These are phyloP conservation scores for Curvularia sp. DNA, from an alignment of 2,329 filamentous ascomycete genomes.

Conservation along the genomic window DNA sequence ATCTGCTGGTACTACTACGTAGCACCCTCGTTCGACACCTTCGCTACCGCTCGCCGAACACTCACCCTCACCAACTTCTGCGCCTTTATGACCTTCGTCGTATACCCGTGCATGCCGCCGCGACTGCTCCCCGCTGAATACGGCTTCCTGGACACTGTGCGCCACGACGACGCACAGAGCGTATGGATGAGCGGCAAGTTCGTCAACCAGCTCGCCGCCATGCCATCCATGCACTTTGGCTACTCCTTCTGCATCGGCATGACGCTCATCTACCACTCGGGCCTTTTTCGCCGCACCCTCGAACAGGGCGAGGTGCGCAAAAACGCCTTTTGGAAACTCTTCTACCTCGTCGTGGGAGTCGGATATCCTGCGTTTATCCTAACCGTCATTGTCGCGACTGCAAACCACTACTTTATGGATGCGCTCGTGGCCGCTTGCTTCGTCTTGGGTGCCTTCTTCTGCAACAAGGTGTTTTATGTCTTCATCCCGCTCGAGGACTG, in stretches of 20 bases:
- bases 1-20: slow-evolving; percentile 70
- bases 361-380: slow-evolving; percentile 63
- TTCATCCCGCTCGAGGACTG: slow-evolving; percentile 62
- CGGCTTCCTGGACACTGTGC: slow-evolving; percentile 58
- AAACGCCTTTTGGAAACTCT: slow-evolving; percentile 51
- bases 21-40: slow-evolving; percentile 59
- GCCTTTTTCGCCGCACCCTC: slow-evolving; percentile 54
- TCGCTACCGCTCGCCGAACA: slow-evolving; percentile 55
- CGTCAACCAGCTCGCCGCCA: slow-evolving; percentile 57
- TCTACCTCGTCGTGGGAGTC: slow-evolving; percentile 58
- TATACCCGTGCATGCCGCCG: slow-evolving; percentile 63
- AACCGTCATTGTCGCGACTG: slow-evolving; percentile 66
- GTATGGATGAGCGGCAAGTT: slow-evolving; percentile 58
- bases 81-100: slow-evolving; percentile 61
- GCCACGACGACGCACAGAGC: slow-evolving; percentile 56
- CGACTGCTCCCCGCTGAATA: slow-evolving; percentile 56
- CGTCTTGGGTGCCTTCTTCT: slow-evolving; percentile 57
- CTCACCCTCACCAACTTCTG: slow-evolving; percentile 62
- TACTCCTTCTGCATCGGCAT: slow-evolving; percentile 62
- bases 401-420: slow-evolving; percentile 68
- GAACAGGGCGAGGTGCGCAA: slow-evolving; percentile 55
- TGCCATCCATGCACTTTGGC: slow-evolving; percentile 63
- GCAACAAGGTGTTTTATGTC: slow-evolving; percentile 60
- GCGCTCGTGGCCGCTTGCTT: slow-evolving; percentile 60
- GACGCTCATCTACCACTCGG: slow-evolving; percentile 62